These are phyloP conservation scores for Bacidia rubella DNA, from an alignment of 495 filamentous ascomycete species.

Conservation along the genomic window DNA sequence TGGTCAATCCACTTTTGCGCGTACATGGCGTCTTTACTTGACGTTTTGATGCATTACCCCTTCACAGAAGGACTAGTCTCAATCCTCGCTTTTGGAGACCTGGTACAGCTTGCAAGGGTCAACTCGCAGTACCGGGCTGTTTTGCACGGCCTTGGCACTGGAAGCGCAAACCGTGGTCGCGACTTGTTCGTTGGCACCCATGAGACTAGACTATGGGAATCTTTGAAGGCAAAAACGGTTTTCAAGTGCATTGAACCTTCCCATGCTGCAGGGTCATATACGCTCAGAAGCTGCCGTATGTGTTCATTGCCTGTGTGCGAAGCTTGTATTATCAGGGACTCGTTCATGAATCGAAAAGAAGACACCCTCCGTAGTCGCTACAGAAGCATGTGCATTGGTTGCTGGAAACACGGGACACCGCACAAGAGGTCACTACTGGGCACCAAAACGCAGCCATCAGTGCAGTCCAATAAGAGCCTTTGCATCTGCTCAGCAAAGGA, in stretches of 20 bases:
- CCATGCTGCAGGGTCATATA: constrained; percentile 14
- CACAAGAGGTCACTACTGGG: constrained; percentile 7
- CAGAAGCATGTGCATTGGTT: constrained; percentile 14
- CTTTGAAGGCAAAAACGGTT: constrained; percentile 15
- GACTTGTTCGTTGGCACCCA: constrained; percentile 15
- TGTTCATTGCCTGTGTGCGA: constrained; percentile 23
- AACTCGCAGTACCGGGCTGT: constrained; percentile 14
- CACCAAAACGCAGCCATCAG: neutral
- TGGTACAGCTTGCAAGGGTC: constrained; percentile 17
- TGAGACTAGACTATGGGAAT: constrained; percentile 15
- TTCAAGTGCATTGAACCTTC: constrained; percentile 14
- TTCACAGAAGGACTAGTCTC: constrained; percentile 13
- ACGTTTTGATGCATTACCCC: constrained; percentile 16
- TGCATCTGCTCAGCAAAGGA: constrained; percentile 20
- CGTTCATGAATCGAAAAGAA: constrained; percentile 15
- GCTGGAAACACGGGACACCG: constrained; percentile 12
- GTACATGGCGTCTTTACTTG: constrained; percentile 13
- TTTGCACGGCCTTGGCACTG: constrained; percentile 16
- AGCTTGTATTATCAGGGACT: constrained; percentile 19
- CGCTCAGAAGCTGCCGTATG: constrained; percentile 14
- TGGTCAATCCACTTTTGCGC: neutral
- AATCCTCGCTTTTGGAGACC: constrained; percentile 15
- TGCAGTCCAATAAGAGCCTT: constrained; percentile 3
- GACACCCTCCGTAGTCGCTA: constrained; percentile 16
- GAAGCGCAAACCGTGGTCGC: neutral